Conservation (phyloP, 306 rosid species). For the Vigna nakashimae region DNA sequence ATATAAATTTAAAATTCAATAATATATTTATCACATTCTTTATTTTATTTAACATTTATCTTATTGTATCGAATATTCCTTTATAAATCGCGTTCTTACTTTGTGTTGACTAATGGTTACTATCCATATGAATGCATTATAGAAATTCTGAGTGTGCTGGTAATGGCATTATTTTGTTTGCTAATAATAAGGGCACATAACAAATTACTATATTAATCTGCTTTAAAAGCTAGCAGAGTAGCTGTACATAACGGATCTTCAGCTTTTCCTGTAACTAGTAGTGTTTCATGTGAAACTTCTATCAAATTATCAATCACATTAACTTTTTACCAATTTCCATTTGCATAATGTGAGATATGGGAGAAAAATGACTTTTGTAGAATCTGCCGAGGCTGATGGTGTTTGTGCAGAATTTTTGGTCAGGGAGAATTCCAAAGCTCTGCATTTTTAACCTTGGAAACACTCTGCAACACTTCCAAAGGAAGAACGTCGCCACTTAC, state of each 20-base stretch:
- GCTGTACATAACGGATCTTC: not conserved
- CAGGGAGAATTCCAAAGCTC: constrained; percentile 66
- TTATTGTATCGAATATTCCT: not conserved
- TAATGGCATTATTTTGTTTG: constrained; percentile 23
- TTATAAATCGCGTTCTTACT: not conserved
- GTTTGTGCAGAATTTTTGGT: not conserved
- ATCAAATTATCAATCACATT: not conserved
- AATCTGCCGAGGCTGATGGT: constrained; percentile 14
- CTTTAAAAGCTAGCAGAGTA: constrained; percentile 18
- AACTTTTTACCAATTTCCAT: not conserved
- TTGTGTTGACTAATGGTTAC: not conserved
- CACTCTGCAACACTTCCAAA: constrained; percentile 74
- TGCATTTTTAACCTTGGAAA: constrained; percentile 78
- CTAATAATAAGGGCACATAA: not conserved
- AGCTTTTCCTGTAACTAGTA: no score
- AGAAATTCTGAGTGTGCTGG: constrained; percentile 9
- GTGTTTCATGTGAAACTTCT: no score
- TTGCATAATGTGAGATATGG: constrained; percentile 1
- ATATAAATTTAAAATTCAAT: not conserved
- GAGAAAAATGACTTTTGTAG: constrained; percentile 14
- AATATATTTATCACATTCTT: not conserved
- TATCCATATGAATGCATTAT: not conserved
- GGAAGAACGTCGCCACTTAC: constrained; percentile 84
- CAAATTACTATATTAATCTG: constrained; percentile 13
- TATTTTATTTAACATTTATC: not conserved